phyloP scores from a whole-genome alignment of 495 filamentous ascomycete species.

The Viridothelium virens region DNA sequence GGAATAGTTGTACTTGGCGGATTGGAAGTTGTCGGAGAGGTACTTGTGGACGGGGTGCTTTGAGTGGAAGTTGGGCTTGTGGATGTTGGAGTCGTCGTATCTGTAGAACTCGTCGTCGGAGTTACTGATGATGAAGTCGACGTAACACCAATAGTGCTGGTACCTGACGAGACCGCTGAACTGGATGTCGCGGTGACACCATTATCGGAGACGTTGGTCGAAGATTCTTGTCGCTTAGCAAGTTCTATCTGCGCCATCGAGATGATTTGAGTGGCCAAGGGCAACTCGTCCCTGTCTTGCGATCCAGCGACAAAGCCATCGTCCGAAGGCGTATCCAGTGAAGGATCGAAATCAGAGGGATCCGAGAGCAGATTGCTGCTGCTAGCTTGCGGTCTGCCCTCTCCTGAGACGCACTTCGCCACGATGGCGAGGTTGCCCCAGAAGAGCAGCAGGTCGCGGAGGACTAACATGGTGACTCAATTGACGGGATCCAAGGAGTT shows the following conservation, averaged over 20 bases:
- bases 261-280: constrained; percentile 37
- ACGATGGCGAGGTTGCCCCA: background rate
- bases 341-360: background rate
- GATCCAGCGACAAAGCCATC: background rate
- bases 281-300: constrained; percentile 3
- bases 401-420: background rate
- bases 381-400: background rate
- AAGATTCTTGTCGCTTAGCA: constrained; percentile 26
- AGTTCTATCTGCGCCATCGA: constrained; percentile 32
- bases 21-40: constrained; percentile 4
- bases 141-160: constrained; percentile 11
- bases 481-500: background rate
- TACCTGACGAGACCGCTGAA: constrained; percentile 12
- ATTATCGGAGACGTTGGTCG: constrained; percentile 10
- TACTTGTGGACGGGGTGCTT: background rate
- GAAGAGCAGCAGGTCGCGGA: background rate
- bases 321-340: background rate
- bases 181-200: constrained; percentile 14
- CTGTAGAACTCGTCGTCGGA: background rate
- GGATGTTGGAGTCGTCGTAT: background rate
- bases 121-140: background rate
- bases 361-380: background rate
- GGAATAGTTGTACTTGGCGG: constrained; percentile 4
- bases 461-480: background rate
- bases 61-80: background rate